Base-by-base conservation (phyloP, 352 stramenopile genomes). In the Pythium scleroteichum region DNA sequence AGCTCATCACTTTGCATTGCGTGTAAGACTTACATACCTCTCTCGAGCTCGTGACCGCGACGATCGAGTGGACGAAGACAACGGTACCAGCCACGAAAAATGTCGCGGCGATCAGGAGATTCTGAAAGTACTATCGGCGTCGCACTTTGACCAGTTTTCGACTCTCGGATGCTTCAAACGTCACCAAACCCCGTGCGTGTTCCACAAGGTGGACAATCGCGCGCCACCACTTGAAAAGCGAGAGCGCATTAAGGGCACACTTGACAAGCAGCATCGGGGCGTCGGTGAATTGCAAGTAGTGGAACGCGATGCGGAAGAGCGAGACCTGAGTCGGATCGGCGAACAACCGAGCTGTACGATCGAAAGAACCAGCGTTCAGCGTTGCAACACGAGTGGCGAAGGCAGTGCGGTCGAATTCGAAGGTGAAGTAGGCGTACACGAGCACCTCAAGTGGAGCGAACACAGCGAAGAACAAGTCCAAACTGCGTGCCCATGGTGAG, bases 391-490 rank as follows among this genome's bases (percentile, higher is more conserved):
- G 72, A 1, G 68, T 80, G n/a, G 13, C 49, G 27, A 82, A 84
- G 4, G 53, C 74, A n/a, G 41, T 66, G 12, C 65, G 62, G 17
- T 84, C 64, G 26, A 85, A 79, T n/a, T 70, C 9, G 26, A 88
- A 88, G 2, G 61, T 63, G 38, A 74, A 54, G 40, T 79, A 75
- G 4, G 72, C 70, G 42, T 76, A 82, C 2, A 68, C 47, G 1
- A 88, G 53, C 13, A 82, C 72, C 17, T 75, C 49, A 0, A 85
- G 41, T 4, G 74, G 76, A 27, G 76, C 72, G 44, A 88, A 84
- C 16, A 82, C 78, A 2, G 74, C 78, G 59, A 88, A 88, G 45
- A 88, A 85, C 39, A 88, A 27, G 16, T 88, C 74, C 42, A 85
- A 87, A 7, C 32, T 46, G 29, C 19, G 29, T 5, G 5, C 10